Evolutionary conservation across 2,329 filamentous ascomycete genomes (phyloP).

Genomic region (Bipolaris sorokiniana): DNA sequence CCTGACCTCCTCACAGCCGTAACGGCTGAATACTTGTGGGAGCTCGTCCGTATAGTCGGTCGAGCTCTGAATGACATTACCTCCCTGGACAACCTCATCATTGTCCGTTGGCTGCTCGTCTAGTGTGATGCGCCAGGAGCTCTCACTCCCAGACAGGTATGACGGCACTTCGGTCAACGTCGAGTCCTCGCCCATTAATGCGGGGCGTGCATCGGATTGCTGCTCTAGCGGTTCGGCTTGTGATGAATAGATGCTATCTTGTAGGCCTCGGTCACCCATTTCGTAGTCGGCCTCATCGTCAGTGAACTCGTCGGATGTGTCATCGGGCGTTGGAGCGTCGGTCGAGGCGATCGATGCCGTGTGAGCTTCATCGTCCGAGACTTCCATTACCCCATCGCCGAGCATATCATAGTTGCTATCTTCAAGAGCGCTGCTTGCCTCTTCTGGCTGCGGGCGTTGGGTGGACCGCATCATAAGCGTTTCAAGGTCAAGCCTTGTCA

Average conservation of each 20-base stretch:
- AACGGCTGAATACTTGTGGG: conserved; percentile 34
- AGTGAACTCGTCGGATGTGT: conserved; percentile 38
- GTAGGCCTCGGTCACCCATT: conserved; percentile 24
- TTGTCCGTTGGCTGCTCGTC: conserved; percentile 30
- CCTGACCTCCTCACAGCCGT: conserved; percentile 36
- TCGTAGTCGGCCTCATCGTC: conserved; percentile 43
- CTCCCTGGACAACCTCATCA: conserved; percentile 22
- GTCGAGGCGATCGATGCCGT: conserved; percentile 48
- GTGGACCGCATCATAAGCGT: conserved; percentile 46
- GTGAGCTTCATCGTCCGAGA: conserved; percentile 47
- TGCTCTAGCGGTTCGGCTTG: conserved; percentile 23
- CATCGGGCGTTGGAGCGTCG: conserved; percentile 42
- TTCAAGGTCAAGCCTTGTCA: conserved; percentile 42
- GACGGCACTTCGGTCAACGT: conserved; percentile 38
- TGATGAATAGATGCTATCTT: conserved; percentile 29
- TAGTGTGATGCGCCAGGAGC: conserved; percentile 29
- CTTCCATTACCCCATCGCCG: conserved; percentile 37
- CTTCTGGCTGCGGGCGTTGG: conserved; percentile 32
- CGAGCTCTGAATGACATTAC: conserved; percentile 32
- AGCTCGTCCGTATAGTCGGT: conserved; percentile 28
- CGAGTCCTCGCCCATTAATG: conserved; percentile 34
- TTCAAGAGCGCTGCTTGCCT: conserved; percentile 39
- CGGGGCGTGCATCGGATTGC: conserved; percentile 24
- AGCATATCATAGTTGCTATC: conserved; percentile 48
- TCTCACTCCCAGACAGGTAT: conserved; percentile 32